Percentiles rank a stretch among this genome's conserved stretches.
Conservation (phyloP, 306 rosid species). For the Chamaecrista fasciculata region DNA sequence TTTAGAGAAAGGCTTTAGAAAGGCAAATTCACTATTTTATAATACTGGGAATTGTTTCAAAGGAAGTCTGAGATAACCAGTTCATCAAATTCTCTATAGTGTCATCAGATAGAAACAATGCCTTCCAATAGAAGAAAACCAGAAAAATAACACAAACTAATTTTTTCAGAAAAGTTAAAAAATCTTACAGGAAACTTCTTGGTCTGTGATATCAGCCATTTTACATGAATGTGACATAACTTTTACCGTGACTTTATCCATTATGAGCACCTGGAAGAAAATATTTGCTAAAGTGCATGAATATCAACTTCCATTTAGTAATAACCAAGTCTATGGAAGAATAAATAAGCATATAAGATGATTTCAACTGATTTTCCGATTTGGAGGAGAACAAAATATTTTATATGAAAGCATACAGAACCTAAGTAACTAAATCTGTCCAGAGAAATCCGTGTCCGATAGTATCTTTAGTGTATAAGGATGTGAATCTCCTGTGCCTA, state of each 20-base stretch:
- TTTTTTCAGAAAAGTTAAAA: neutral
- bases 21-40: neutral
- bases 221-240: slow-evolving; percentile 95
- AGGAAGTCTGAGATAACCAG: neutral
- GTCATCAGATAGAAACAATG: neutral
- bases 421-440: neutral
- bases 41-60: neutral
- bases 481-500: neutral
- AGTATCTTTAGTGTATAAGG: neutral
- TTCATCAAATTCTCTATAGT: neutral
- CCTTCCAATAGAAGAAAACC: neutral
- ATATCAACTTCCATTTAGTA: neutral
- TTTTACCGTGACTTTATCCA: slow-evolving; percentile 93
- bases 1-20: neutral
- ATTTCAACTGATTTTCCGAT: slow-evolving; percentile 7
- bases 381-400: neutral
- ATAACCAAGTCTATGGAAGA: neutral
- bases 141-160: neutral
- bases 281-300: neutral
- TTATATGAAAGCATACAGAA: neutral
- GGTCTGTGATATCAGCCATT: slow-evolving; percentile 98
- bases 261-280: slow-evolving; percentile 70
- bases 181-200: slow-evolving; percentile 87
- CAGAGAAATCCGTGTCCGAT: neutral
- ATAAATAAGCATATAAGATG: neutral